phyloP scores from a whole-genome alignment of 2,329 filamentous ascomycete genomes.

The Pleomassaria siparia region DNA sequence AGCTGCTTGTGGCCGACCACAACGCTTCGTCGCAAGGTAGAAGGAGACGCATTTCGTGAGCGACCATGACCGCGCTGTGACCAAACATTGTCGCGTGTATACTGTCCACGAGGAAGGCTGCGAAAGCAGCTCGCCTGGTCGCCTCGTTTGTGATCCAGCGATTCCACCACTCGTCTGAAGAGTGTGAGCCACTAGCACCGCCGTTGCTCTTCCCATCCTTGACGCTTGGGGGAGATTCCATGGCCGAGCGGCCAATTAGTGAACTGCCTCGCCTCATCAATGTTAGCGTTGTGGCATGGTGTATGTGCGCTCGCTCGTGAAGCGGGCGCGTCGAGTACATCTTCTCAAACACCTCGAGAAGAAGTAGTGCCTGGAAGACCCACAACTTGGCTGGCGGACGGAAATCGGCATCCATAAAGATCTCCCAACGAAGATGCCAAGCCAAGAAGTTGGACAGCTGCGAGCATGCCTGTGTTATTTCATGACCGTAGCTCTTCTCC shows the following conservation, averaged over 20 bases:
- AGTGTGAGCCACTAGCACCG: slow-evolving; percentile 58
- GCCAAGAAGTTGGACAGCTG: slow-evolving; percentile 87
- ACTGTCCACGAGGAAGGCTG: slow-evolving; percentile 91
- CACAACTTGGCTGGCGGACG: slow-evolving; percentile 90
- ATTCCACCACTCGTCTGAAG: slow-evolving; percentile 89
- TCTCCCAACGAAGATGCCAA: slow-evolving; percentile 92
- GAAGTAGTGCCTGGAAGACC: slow-evolving; percentile 88
- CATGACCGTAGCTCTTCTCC: slow-evolving; percentile 76
- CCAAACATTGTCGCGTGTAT: slow-evolving; percentile 98
- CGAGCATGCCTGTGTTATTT: slow-evolving; percentile 73
- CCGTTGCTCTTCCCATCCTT: slow-evolving; percentile 60
- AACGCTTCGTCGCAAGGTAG: slow-evolving; percentile 90
- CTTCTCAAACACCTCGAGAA: slow-evolving; percentile 95
- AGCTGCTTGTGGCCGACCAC: slow-evolving; percentile 86
- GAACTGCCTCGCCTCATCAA: slow-evolving; percentile 93
- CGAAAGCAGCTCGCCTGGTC: slow-evolving; percentile 85
- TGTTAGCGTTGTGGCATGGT: slow-evolving; percentile 93
- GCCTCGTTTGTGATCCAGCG: slow-evolving; percentile 95
- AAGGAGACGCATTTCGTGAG: slow-evolving; percentile 89
- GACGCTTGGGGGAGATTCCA: slow-evolving; percentile 79
- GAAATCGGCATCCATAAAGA: slow-evolving; percentile 90
- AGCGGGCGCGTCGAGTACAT: slow-evolving; percentile 92
- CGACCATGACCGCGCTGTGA: slow-evolving; percentile 94
- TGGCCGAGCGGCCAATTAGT: slow-evolving; percentile 78
- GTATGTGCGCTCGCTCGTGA: slow-evolving; percentile 93